Percentiles rank a stretch among this genome's conserved stretches.
Evolutionary conservation across 2,329 filamentous ascomycete genomes (phyloP).

Genomic region (Trichoderma oligosporum): DNA sequence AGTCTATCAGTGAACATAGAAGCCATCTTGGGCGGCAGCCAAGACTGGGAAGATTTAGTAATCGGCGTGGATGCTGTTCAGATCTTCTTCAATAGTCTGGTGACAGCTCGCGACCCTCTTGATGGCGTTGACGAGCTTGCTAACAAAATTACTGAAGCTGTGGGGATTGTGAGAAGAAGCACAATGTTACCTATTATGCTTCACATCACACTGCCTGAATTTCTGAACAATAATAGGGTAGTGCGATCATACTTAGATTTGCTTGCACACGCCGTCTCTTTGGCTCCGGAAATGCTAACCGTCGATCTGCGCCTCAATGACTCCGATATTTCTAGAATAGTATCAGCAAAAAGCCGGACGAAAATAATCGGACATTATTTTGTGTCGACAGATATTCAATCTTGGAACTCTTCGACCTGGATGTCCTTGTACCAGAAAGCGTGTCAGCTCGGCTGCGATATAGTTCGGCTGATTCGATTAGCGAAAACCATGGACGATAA

Average conservation of each 20-base stretch:
- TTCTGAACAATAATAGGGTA: not conserved
- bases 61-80: conserved; percentile 8
- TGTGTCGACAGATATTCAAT: conserved; percentile 2
- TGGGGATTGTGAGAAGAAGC: conserved; percentile 9
- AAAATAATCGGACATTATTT: conserved; percentile 12
- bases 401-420: conserved; percentile 8
- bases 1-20: conserved; percentile 1
- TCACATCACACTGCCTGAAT: conserved; percentile 4
- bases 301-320: conserved; percentile 1
- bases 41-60: not conserved
- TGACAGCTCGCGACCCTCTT: not conserved
- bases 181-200: conserved; percentile 4
- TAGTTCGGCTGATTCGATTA: not conserved
- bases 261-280: conserved; percentile 1
- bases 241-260: conserved; percentile 3
- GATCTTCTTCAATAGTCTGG: conserved; percentile 1
- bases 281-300: conserved; percentile 10
- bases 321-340: not conserved
- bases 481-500: conserved; percentile 8
- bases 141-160: not conserved
- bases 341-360: conserved; percentile 2
- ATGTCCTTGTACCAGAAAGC: conserved; percentile 13
- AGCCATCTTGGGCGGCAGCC: not conserved
- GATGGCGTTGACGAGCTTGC: not conserved
- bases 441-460: conserved; percentile 2